A percentile compares a stretch with the other conserved stretches of the same genome.
Conservation (phyloP, 1,284 basidiomycete species). For the Ceratorhiza oryzae-sativae region DNA sequence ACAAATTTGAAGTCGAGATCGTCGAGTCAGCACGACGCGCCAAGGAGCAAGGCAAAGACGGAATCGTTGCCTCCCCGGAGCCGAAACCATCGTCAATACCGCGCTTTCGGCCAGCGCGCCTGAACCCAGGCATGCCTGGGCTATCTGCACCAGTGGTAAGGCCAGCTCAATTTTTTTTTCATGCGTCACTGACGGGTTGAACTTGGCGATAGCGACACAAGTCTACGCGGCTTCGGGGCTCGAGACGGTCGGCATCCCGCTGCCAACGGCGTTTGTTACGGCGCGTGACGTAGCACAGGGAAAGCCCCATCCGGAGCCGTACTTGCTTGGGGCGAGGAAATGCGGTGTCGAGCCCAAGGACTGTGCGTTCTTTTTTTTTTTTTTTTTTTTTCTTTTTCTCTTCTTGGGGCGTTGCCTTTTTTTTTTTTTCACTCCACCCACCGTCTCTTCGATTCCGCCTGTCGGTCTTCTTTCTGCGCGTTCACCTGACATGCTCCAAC, state of each 20-base stretch:
- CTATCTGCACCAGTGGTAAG: constrained; percentile 43
- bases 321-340: constrained; percentile 41
- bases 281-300: constrained; percentile 37
- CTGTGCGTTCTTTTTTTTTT: constrained; percentile 1
- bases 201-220: not conserved
- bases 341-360: constrained; percentile 38
- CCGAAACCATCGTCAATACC: constrained; percentile 21
- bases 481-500: no score
- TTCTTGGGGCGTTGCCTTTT: no score
- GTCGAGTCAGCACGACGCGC: constrained; percentile 36
- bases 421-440: no score
- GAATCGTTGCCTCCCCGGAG: constrained; percentile 42
- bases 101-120: not conserved
- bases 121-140: constrained; percentile 9
- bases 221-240: constrained; percentile 24
- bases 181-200: not conserved
- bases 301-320: constrained; percentile 44
- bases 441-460: no score
- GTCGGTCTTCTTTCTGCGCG: no score
- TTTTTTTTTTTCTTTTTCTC: not conserved
- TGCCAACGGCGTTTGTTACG: constrained; percentile 39
- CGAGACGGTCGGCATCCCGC: constrained; percentile 36
- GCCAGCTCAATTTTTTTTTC: not conserved
- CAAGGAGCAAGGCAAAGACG: constrained; percentile 36
- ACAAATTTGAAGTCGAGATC: constrained; percentile 42